Evolutionary conservation across 2,329 filamentous ascomycete genomes (phyloP).

Genomic region (Aspergillus amoenus): DNA sequence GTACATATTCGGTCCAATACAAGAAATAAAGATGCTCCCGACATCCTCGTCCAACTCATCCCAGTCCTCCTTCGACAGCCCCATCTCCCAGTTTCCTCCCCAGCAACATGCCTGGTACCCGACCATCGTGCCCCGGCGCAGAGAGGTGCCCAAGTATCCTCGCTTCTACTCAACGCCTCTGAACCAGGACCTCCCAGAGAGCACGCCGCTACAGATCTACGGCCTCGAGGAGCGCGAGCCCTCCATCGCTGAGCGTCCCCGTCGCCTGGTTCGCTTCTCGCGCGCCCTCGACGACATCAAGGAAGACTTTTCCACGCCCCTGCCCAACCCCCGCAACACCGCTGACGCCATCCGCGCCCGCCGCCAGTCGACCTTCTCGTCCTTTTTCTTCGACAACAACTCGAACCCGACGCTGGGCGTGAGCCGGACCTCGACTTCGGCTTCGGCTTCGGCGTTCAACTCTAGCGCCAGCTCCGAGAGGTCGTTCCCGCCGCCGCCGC

Average conservation of each 20-base stretch:
- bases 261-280: conserved; percentile 33
- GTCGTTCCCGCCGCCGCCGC: conserved; percentile 2
- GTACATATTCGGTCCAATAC: no score
- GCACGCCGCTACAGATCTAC: conserved; percentile 33
- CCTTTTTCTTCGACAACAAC: conserved; percentile 7
- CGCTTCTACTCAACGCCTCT: conserved; percentile 38
- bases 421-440: not conserved
- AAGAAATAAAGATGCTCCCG: conserved; percentile 21
- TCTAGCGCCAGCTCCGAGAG: not conserved
- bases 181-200: conserved; percentile 26
- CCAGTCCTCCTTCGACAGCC: conserved; percentile 28
- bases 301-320: conserved; percentile 29
- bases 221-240: conserved; percentile 35
- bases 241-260: conserved; percentile 30
- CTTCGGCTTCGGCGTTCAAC: conserved; percentile 2
- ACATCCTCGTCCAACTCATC: conserved; percentile 29
- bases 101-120: conserved; percentile 27
- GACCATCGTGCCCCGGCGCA: conserved; percentile 21
- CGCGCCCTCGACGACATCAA: conserved; percentile 37
- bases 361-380: conserved; percentile 27
- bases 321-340: conserved; percentile 22
- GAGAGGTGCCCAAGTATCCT: conserved; percentile 25
- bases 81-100: conserved; percentile 26
- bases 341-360: conserved; percentile 26
- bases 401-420: conserved; percentile 3